Evolutionary conservation across 2,329 filamentous ascomycete genomes (phyloP).

Genomic region (Rosellinia necatrix): DNA sequence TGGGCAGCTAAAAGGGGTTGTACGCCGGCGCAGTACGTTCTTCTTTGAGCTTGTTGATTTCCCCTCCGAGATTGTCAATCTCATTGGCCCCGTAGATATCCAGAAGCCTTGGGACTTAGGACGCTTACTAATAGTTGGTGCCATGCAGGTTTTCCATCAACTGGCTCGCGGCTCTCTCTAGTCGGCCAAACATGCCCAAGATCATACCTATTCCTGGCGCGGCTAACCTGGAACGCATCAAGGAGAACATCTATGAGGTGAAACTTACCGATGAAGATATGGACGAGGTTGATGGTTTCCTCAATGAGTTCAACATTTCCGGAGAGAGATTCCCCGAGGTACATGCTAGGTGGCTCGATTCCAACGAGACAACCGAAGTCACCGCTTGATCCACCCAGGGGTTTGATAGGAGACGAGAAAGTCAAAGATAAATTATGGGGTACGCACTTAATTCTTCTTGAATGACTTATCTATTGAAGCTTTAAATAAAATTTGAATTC

Average conservation of each 20-base stretch:
- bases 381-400: no score
- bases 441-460: no score
- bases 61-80: no score
- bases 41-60: no score
- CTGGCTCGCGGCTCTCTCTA: slow-evolving; percentile 31
- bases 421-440: no score
- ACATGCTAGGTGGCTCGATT: background rate
- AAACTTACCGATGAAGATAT: slow-evolving; percentile 44
- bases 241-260: slow-evolving; percentile 50
- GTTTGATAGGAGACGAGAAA: no score
- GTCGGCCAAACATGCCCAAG: slow-evolving; percentile 44
- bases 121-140: background rate
- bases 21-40: slow-evolving; percentile 27
- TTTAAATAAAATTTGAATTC: no score
- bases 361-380: slow-evolving; percentile 21
- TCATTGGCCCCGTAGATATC: no score
- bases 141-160: slow-evolving; percentile 28
- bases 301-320: slow-evolving; percentile 39
- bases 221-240: slow-evolving; percentile 47
- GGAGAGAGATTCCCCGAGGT: slow-evolving; percentile 30
- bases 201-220: slow-evolving; percentile 59
- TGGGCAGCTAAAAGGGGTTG: slow-evolving; percentile 30
- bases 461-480: no score
- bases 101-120: background rate
- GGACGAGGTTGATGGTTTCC: slow-evolving; percentile 43